phyloP scores from a whole-genome alignment of 768 basidiomycete species.

The Hydnomerulius pinastri region DNA sequence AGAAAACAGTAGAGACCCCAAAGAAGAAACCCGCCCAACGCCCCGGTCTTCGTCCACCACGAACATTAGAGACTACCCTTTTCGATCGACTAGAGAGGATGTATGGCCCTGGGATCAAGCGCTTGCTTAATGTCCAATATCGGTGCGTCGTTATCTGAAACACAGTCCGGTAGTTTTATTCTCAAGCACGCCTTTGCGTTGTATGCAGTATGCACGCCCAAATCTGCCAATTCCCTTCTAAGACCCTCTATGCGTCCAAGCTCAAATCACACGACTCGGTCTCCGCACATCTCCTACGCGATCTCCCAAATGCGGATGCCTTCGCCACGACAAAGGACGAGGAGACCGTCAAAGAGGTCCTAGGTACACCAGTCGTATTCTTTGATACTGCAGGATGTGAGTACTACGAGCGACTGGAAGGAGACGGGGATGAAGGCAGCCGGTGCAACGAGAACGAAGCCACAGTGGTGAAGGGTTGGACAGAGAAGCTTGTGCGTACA shows the following conservation, averaged over 20 bases:
- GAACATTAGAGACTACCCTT: constrained; percentile 82
- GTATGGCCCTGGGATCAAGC: constrained; percentile 82
- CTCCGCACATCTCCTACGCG: constrained; percentile 66
- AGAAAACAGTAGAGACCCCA: background rate
- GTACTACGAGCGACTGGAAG: constrained; percentile 83
- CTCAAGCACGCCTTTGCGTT: background rate
- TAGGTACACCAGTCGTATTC: constrained; percentile 83
- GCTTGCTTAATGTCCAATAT: constrained; percentile 90
- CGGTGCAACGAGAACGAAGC: constrained; percentile 95
- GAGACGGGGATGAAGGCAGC: constrained; percentile 85
- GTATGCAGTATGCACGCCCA: constrained; percentile 75
- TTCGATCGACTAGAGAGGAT: constrained; percentile 91
- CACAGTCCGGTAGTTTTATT: background rate
- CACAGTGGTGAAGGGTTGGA: constrained; percentile 80
- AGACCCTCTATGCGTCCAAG: constrained; percentile 73
- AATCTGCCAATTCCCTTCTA: constrained; percentile 86
- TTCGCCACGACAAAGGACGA: constrained; percentile 42
- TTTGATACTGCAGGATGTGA: constrained; percentile 95
- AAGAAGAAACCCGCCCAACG: constrained; percentile 15
- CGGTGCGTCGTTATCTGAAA: constrained; percentile 45
- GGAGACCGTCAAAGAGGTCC: constrained; percentile 70
- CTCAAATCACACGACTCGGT: constrained; percentile 75
- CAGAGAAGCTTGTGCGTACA: constrained; percentile 68
- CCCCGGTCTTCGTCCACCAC: constrained; percentile 54
- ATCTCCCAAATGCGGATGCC: constrained; percentile 56